A percentile compares a stretch with the other conserved stretches of the same genome.
These are phyloP conservation scores for Suillus paluster DNA, from an alignment of 768 basidiomycete species.

Conservation along the genomic window DNA sequence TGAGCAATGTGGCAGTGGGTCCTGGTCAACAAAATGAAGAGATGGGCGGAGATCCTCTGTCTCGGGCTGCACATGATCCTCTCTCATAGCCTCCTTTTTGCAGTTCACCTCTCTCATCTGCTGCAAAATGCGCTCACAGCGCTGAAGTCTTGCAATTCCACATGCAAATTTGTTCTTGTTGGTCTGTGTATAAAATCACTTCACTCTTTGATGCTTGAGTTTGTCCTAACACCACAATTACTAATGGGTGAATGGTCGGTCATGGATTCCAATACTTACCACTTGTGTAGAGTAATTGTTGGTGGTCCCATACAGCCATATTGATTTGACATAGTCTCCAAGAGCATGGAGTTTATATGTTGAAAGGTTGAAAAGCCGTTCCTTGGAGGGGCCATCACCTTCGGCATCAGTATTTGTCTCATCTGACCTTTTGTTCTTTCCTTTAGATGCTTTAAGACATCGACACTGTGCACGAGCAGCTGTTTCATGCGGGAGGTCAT, in stretches of 20 bases:
- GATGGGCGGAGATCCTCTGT: too few relatives aligned
- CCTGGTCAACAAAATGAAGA: too few relatives aligned
- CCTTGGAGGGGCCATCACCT: too few relatives aligned
- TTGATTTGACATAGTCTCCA: slow-evolving; percentile 34
- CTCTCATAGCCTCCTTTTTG: too few relatives aligned
- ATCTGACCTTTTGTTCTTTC: neutral
- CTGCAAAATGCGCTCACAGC: too few relatives aligned
- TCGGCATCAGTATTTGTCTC: too few relatives aligned
- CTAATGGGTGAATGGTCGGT: neutral
- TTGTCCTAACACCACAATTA: slow-evolving; percentile 36
- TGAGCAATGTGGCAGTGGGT: too few relatives aligned
- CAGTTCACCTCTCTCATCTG: too few relatives aligned
- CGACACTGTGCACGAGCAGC: slow-evolving; percentile 2
- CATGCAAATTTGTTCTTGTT: slow-evolving; percentile 36
- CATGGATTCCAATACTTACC: slow-evolving; percentile 22
- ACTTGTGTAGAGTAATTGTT: slow-evolving; percentile 43
- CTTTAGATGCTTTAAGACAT: neutral
- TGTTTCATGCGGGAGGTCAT: slow-evolving; percentile 12
- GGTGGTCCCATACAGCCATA: slow-evolving; percentile 36
- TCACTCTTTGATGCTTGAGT: slow-evolving; percentile 40
- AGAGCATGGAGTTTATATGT: slow-evolving; percentile 42
- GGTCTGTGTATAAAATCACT: slow-evolving; percentile 40
- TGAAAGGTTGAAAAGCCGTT: slow-evolving; percentile 7
- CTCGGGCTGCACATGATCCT: too few relatives aligned
- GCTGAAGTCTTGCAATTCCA: too few relatives aligned